Base-by-base conservation (phyloP, 768 basidiomycete species). In the Mycena kentingensis region DNA sequence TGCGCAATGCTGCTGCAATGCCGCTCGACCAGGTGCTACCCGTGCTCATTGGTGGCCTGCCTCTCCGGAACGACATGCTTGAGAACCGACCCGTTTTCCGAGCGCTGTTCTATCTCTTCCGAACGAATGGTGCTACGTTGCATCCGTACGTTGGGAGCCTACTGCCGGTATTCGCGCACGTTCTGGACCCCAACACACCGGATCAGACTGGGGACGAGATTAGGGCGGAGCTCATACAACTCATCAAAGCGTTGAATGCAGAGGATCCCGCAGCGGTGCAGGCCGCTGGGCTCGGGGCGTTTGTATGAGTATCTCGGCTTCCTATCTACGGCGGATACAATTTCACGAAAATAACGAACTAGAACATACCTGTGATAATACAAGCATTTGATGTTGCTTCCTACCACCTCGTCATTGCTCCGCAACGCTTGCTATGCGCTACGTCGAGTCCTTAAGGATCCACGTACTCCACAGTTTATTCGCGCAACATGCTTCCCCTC, bases 1-100 rank as follows among this genome's bases (percentile, higher is more conserved):
- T 84, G 62, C 88, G 88, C 65, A 94, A 93, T 70, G 72, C 79
- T 4, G 66, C 74, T 12, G 92, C 87, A 13, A 71, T 98, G 16
- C 96, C 96, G 22, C 84, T 98, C 32, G 90, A 93, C 45, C 87
- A 93, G 70, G 93, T 97, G 46, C 81, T 98, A 11, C 93, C 93
- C 2, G 77, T 91, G 47, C 83, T 98, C 65, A 71, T 97, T 51
- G 77, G 73, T 22, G 85, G 88, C 27, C 79, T 99, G 10, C 97
- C 97, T 6, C 73, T 98, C 57, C 85, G 84, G 67, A 84, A 90
- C 67, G 97, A 99, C 70, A 81, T 76, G 60, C 81, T 93, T 55
- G 97, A 98, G 73, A 96, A 97, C 71, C 78, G 84, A 31, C 85
- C 93, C 2, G 84, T 93, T 36, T 96, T 96, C 81, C 82, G 85